phyloP scores from a whole-genome alignment of 2,329 filamentous ascomycete species.

The Hymenoscyphus fraxineus region DNA sequence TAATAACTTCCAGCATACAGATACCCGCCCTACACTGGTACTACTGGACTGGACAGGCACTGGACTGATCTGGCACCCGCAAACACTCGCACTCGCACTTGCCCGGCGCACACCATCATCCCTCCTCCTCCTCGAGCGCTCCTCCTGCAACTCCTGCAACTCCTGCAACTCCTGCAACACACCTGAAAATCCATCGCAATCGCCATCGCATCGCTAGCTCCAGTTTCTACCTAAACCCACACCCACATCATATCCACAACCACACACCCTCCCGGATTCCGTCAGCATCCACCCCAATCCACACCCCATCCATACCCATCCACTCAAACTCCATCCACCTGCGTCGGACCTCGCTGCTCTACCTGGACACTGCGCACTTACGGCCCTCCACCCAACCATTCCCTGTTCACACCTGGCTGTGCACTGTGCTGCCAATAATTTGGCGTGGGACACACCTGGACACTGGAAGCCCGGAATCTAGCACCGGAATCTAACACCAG shows the following conservation, averaged over 20 bases:
- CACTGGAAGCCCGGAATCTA: not conserved
- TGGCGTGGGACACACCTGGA: not conserved
- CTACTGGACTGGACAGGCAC: too few relatives aligned
- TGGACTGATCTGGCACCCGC: too few relatives aligned
- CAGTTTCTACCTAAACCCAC: too few relatives aligned
- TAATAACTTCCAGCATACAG: not conserved
- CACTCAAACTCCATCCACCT: not conserved
- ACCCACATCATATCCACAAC: too few relatives aligned
- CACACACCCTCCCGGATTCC: not conserved
- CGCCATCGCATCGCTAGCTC: too few relatives aligned
- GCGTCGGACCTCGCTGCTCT: slow-evolving; percentile 4
- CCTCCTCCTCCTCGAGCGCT: too few relatives aligned
- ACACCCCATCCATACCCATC: slow-evolving; percentile 6
- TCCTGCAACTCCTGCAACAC: too few relatives aligned
- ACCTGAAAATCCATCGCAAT: too few relatives aligned
- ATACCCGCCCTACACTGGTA: too few relatives aligned
- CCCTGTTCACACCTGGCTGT: slow-evolving; percentile 3
- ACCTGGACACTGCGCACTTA: not conserved
- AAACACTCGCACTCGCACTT: too few relatives aligned
- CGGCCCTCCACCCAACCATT: not conserved
- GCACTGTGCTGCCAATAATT: slow-evolving; percentile 13
- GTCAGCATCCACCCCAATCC: slow-evolving; percentile 8
- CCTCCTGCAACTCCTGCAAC: too few relatives aligned
- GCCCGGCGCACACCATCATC: too few relatives aligned
- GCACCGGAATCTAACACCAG: slow-evolving; percentile 2